phyloP scores from a whole-genome alignment of 208 protist species.

The Crithidia sp. region DNA sequence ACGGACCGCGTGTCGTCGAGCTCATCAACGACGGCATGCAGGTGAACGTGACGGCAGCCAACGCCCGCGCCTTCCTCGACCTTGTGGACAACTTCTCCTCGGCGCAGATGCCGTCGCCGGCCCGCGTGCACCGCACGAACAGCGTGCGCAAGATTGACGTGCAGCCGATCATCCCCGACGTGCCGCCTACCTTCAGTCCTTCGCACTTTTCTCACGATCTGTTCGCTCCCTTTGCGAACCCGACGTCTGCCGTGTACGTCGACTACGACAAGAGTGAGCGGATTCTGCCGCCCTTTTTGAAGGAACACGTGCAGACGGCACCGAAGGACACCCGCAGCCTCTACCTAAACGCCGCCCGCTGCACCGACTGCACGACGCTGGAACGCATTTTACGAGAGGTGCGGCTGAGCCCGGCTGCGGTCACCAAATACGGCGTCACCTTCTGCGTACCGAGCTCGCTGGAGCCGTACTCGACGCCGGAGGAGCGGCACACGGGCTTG shows the following conservation, averaged over 20 bases:
- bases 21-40: slow-evolving; percentile 76
- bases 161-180: slow-evolving; percentile 29
- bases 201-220: slow-evolving; percentile 80
- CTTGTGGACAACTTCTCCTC: slow-evolving; percentile 49
- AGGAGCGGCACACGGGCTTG: slow-evolving; percentile 41
- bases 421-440: slow-evolving; percentile 68
- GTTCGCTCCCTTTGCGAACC: slow-evolving; percentile 68
- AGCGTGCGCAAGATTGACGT: slow-evolving; percentile 72
- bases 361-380: slow-evolving; percentile 50
- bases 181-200: slow-evolving; percentile 71
- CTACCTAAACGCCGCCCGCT: slow-evolving; percentile 50
- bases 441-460: slow-evolving; percentile 64
- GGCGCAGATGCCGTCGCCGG: slow-evolving; percentile 10
- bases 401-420: slow-evolving; percentile 38
- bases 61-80: slow-evolving; percentile 70
- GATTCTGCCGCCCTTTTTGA: slow-evolving; percentile 65
- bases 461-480: slow-evolving; percentile 38
- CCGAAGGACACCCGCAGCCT: slow-evolving; percentile 18
- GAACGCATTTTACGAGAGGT: slow-evolving; percentile 52
- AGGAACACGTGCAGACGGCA: slow-evolving; percentile 28
- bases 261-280: slow-evolving; percentile 73
- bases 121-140: slow-evolving; percentile 63
- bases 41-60: slow-evolving; percentile 67
- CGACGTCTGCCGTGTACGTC: slow-evolving; percentile 63
- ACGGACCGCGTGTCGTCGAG: slow-evolving; percentile 65